Evolutionary conservation across 805 yeast genomes (phyloP).

Genomic region (Suhomyces sp.): DNA sequence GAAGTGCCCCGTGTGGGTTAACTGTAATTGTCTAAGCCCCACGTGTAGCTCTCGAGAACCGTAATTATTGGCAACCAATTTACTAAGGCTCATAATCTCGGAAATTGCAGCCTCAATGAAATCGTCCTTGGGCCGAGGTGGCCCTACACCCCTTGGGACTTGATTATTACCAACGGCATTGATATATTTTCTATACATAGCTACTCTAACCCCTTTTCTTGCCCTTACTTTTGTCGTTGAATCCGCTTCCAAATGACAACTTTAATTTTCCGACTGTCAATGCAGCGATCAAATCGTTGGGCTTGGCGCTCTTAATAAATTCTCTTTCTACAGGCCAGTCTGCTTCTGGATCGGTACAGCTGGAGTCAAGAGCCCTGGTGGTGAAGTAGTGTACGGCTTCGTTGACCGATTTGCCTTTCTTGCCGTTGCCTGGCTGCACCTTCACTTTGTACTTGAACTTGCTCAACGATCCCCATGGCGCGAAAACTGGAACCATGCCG

Average conservation of each 20-base stretch:
- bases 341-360: constrained; percentile 45
- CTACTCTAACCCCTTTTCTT: neutral
- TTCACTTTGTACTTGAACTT: constrained; percentile 80
- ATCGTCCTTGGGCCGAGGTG: neutral
- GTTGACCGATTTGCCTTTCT: constrained; percentile 81
- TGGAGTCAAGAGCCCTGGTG: constrained; percentile 42
- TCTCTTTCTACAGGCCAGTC: constrained; percentile 76
- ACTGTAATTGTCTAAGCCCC: neutral
- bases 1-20: neutral
- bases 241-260: constrained; percentile 36
- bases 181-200: neutral
- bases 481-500: constrained; percentile 81
- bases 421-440: constrained; percentile 72
- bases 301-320: constrained; percentile 52
- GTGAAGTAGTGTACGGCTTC: constrained; percentile 63
- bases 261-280: constrained; percentile 73
- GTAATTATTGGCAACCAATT: neutral
- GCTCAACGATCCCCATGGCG: constrained; percentile 82
- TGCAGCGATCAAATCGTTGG: constrained; percentile 62
- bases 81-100: neutral
- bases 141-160: neutral
- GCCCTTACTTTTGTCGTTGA: neutral
- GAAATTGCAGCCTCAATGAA: neutral
- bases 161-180: neutral
- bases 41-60: neutral